Conservation (phyloP, 768 basidiomycete genomes). For the Russula vinacea region DNA sequence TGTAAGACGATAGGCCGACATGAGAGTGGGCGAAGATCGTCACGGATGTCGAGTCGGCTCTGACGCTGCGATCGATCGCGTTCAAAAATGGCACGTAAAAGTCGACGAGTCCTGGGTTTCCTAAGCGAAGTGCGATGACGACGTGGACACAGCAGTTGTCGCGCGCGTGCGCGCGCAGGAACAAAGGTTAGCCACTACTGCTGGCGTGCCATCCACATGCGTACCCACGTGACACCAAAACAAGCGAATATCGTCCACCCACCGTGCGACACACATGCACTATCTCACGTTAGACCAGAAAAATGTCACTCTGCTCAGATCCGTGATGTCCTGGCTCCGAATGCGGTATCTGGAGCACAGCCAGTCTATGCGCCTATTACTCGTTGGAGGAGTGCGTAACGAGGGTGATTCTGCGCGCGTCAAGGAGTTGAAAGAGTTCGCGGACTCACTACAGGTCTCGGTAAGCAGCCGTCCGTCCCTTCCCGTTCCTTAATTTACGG, state of each 20-base stretch:
- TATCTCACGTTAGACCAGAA: slow-evolving; percentile 72
- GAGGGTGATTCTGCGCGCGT: slow-evolving; percentile 70
- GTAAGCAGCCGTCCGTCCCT: slow-evolving; percentile 39
- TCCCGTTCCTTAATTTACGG: slow-evolving; percentile 9
- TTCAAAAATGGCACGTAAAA: slow-evolving; percentile 69
- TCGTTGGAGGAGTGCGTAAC: slow-evolving; percentile 87
- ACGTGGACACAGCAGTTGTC: not conserved
- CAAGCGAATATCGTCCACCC: slow-evolving; percentile 71
- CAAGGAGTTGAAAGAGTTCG: slow-evolving; percentile 52
- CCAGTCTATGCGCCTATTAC: slow-evolving; percentile 48
- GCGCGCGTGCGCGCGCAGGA: not conserved
- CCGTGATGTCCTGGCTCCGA: slow-evolving; percentile 60
- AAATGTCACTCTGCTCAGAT: slow-evolving; percentile 88
- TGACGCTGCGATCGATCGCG: slow-evolving; percentile 42
- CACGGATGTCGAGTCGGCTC: slow-evolving; percentile 30
- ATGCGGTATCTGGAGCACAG: slow-evolving; percentile 56
- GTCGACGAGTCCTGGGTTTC: slow-evolving; percentile 58
- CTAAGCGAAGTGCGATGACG: slow-evolving; percentile 32
- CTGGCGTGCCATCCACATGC: not conserved
- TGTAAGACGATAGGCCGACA: slow-evolving; percentile 35
- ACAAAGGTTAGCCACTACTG: not conserved
- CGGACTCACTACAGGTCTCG: slow-evolving; percentile 59
- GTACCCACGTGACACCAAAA: slow-evolving; percentile 23
- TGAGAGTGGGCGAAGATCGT: slow-evolving; percentile 55
- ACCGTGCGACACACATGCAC: slow-evolving; percentile 81